Conservation (phyloP, 176 grass and related monocot species). For the Avena atlantica region DNA sequence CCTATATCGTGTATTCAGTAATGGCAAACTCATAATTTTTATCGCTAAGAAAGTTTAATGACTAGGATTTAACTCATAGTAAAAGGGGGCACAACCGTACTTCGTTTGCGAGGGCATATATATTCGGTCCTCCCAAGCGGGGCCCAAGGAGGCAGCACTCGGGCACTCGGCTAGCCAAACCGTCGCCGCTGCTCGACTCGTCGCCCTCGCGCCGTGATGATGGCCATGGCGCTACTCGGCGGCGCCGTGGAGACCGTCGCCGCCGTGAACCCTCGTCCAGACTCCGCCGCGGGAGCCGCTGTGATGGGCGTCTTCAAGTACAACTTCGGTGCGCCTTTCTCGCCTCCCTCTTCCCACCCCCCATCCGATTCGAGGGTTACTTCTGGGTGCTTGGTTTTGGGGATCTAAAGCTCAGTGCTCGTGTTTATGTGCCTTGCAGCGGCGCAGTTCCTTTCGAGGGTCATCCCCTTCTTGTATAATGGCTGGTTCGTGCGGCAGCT, state of each 20-base stretch:
- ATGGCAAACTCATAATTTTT: too few species aligned
- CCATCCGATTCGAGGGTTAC: not conserved
- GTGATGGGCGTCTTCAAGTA: conserved; percentile 89
- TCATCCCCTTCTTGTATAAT: conserved; percentile 90
- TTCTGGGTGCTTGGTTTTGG: not conserved
- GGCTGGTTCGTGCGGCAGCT: conserved; percentile 94
- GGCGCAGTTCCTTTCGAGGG: conserved; percentile 88
- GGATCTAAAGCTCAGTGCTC: conserved; percentile 28
- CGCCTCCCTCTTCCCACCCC: not conserved
- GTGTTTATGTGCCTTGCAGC: conserved; percentile 51
- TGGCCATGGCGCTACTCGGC: conserved; percentile 5
- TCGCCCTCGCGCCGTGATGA: not conserved
- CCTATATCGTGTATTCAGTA: too few species aligned
- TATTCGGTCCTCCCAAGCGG: too few species aligned
- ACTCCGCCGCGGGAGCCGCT: conserved; percentile 32
- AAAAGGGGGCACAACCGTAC: too few species aligned
- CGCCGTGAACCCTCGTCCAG: not conserved
- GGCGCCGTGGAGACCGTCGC: conserved; percentile 18
- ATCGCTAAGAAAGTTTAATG: too few species aligned
- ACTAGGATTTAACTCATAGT: too few species aligned
- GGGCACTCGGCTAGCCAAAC: not conserved
- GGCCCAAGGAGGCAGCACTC: not conserved
- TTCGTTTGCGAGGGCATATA: too few species aligned
- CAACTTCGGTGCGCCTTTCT: conserved; percentile 63
- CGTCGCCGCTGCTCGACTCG: not conserved